Base-by-base conservation (phyloP, 352 stramenopile genomes). In the Globisporangium heterothallicum region DNA sequence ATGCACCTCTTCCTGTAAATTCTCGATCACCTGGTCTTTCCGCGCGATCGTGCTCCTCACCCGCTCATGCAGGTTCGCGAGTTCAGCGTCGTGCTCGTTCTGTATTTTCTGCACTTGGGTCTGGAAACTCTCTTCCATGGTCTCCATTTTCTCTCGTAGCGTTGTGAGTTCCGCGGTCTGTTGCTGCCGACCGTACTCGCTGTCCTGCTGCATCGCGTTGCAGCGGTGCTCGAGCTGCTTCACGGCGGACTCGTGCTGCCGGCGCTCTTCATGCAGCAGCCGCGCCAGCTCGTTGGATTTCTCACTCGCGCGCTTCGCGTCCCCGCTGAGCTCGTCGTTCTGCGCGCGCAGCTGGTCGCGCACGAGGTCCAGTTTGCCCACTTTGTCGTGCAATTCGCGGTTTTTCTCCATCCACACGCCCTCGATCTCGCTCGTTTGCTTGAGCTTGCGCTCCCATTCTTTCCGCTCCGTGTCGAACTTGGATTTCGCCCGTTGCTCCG, bases 361-460 rank as follows among this genome's bases (percentile, higher is more conserved):
- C 22, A 52, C 42, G 12, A 68, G 56, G 40, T 88, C 73, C 36
- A 88, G 51, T 22, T 71, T 74, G 48, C 60, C 62, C 30, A 83
- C 53, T 42, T 87, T 86, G 34, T 87, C 81, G 53, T 86, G 78
- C 32, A 92, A 57, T 54, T 88, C 78, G 16, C 76, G 72, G 54
- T 86, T 89, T 66, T 92, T 89, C 34, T 89, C 81, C 78, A 92
- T 89, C 81, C 81, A 92, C n/a, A 87, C 77, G 27, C 61, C 63
- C 21, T 90, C 78, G n/a, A 88, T 78, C 53, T 92, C 77, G 55
- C 65, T 79, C 16, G 77, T 84, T 53, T 88, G 77, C 59, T 84
- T 82, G 52, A 87, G 68, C 51, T 88, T 86, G 45, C 77, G 74
- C 56, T 88, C 74, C 55, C 65, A 83, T 25, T 88, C 78, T n/a